phyloP scores from a whole-genome alignment of 2,329 filamentous ascomycete species.

The Endothia cerciana region DNA sequence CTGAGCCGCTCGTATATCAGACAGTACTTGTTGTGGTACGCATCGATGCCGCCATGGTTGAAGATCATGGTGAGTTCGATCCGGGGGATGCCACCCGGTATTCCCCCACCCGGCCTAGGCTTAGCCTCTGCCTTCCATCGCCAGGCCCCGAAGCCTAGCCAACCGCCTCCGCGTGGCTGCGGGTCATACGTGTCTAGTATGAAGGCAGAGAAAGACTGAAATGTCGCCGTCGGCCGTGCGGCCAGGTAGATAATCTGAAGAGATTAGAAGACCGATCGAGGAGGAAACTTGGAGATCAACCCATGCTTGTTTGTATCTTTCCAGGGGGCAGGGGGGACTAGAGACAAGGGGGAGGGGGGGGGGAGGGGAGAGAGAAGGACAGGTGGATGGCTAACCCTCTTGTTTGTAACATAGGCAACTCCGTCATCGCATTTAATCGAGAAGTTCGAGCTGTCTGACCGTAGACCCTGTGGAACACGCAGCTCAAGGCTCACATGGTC shows the following conservation, averaged over 20 bases:
- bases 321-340: conserved; percentile 7
- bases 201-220: conserved; percentile 88
- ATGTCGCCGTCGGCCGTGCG: conserved; percentile 64
- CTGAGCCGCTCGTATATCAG: conserved; percentile 81
- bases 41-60: conserved; percentile 92
- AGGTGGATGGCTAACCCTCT: conserved; percentile 63
- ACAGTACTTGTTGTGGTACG: conserved; percentile 84
- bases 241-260: conserved; percentile 85
- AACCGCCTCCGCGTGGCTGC: conserved; percentile 67
- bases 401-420: conserved; percentile 80
- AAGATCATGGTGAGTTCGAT: conserved; percentile 87
- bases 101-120: conserved; percentile 81
- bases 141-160: conserved; percentile 89
- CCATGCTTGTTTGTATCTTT: neutral
- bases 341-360: neutral
- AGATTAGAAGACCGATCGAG: conserved; percentile 32
- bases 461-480: conserved; percentile 69
- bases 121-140: conserved; percentile 82
- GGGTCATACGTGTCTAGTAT: conserved; percentile 87
- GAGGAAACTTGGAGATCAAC: conserved; percentile 24
- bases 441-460: conserved; percentile 62
- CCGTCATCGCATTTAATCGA: conserved; percentile 75
- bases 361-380: neutral
- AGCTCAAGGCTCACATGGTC: conserved; percentile 78
- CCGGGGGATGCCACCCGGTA: conserved; percentile 72